Evolutionary conservation across 352 stramenopile genomes (phyloP).

Genomic region (Elongisporangium prolatum): DNA sequence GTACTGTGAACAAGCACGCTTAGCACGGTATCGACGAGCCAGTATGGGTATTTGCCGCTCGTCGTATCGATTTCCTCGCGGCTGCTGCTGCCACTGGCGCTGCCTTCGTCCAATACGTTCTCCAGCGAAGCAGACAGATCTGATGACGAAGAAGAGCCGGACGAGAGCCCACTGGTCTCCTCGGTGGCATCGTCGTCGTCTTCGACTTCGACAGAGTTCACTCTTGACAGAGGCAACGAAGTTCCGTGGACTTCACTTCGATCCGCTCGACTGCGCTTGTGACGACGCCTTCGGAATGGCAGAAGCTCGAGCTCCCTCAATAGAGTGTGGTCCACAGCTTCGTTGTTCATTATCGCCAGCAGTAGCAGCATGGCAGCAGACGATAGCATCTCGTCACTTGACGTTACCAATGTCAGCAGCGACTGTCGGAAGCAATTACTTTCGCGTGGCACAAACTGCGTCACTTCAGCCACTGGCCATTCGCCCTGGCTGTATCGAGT

Average conservation of each 20-base stretch:
- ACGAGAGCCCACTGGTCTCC: neutral
- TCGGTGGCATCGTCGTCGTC: slow-evolving; percentile 3
- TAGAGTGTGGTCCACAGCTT: slow-evolving; percentile 52
- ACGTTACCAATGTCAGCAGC: slow-evolving; percentile 54
- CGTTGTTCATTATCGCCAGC: slow-evolving; percentile 61
- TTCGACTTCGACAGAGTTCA: slow-evolving; percentile 1
- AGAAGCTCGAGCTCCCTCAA: slow-evolving; percentile 55
- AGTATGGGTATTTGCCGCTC: slow-evolving; percentile 30
- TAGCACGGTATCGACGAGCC: slow-evolving; percentile 48
- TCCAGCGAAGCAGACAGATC: neutral
- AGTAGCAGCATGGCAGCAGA: slow-evolving; percentile 59
- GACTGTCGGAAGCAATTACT: slow-evolving; percentile 62
- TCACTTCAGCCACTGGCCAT: slow-evolving; percentile 71
- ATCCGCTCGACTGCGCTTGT: slow-evolving; percentile 8
- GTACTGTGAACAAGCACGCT: slow-evolving; percentile 36
- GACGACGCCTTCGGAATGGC: slow-evolving; percentile 36
- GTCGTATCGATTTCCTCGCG: slow-evolving; percentile 2
- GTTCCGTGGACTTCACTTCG: neutral
- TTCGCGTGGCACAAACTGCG: slow-evolving; percentile 33
- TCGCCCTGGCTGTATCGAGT: slow-evolving; percentile 73
- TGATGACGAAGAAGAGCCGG: neutral
- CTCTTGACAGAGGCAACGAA: neutral
- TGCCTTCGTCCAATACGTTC: neutral
- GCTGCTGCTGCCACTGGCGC: neutral
- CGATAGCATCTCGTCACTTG: slow-evolving; percentile 53